Percentiles rank a stretch among this genome's conserved stretches.
Conservation (phyloP, 495 filamentous ascomycete genomes). For the Neurospora africana region DNA sequence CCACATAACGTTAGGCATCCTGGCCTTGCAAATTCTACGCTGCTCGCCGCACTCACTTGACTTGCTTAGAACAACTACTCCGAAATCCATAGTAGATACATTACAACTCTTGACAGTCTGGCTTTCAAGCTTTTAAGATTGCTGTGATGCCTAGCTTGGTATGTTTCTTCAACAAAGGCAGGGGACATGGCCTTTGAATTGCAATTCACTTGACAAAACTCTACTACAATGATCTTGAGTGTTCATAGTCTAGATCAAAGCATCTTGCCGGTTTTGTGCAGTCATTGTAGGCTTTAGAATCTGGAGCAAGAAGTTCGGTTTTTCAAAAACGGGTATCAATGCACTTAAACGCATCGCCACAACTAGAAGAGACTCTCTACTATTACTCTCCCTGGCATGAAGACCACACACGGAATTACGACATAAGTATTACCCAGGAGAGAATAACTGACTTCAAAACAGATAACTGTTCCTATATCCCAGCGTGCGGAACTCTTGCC, state of each 20-base stretch:
- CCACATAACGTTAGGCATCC: neutral
- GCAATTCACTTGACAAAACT: neutral
- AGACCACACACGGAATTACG: neutral
- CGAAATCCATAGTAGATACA: neutral
- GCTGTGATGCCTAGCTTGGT: neutral
- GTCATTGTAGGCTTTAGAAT: neutral
- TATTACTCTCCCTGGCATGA: neutral
- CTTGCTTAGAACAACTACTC: neutral
- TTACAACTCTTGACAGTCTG: neutral
- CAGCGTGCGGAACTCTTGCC: neutral
- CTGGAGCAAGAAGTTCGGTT: neutral
- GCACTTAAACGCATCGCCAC: neutral
- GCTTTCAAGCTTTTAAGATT: neutral
- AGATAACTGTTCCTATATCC: neutral
- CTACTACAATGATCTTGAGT: neutral
- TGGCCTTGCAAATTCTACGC: neutral
- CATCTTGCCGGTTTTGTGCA: neutral
- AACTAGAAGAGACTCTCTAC: neutral
- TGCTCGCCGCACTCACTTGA: neutral
- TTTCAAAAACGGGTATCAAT: neutral
- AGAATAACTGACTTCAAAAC: neutral
- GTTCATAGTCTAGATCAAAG: neutral
- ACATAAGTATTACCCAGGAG: neutral
- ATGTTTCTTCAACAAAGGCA: neutral
- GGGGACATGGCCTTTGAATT: neutral